phyloP scores from a whole-genome alignment of 2,329 filamentous ascomycete species.

The Coleophoma eucalyptorum region DNA sequence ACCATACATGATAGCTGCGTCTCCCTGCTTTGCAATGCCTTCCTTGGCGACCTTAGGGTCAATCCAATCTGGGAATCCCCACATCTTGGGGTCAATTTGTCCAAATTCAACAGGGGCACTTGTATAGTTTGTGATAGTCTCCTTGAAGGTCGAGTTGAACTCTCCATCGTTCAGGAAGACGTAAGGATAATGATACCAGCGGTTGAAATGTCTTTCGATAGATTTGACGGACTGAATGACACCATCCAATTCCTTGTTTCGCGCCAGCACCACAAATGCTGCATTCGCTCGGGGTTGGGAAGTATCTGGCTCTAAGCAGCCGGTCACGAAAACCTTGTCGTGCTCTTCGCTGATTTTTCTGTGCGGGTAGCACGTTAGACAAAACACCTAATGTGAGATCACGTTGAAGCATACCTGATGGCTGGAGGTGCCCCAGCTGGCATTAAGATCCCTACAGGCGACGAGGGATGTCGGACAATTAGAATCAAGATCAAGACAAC shows the following conservation, averaged over 20 bases:
- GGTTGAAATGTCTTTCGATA: constrained; percentile 97
- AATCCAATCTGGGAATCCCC: constrained; percentile 97
- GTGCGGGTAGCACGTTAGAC: constrained; percentile 10
- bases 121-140: constrained; percentile 85
- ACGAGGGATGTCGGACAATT: constrained; percentile 83
- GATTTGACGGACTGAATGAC: constrained; percentile 97
- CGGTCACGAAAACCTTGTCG: constrained; percentile 92
- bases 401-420: constrained; percentile 64
- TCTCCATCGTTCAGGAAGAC: constrained; percentile 97
- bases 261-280: constrained; percentile 89
- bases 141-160: constrained; percentile 92
- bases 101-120: constrained; percentile 86
- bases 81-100: constrained; percentile 85
- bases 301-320: constrained; percentile 79
- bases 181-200: constrained; percentile 98
- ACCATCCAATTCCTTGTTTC: constrained; percentile 94
- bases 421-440: constrained; percentile 83
- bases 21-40: constrained; percentile 93
- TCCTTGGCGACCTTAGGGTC: constrained; percentile 92
- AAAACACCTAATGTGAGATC: not conserved
- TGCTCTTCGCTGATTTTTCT: constrained; percentile 97
- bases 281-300: constrained; percentile 83
- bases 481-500: constrained; percentile 87
- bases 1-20: constrained; percentile 98
- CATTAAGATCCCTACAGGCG: constrained; percentile 77